Evolutionary conservation across 352 stramenopile genomes (phyloP), one percentile per base, ranked within the genome.

Genomic region (Globisporangium cylindrosporum): DNA sequence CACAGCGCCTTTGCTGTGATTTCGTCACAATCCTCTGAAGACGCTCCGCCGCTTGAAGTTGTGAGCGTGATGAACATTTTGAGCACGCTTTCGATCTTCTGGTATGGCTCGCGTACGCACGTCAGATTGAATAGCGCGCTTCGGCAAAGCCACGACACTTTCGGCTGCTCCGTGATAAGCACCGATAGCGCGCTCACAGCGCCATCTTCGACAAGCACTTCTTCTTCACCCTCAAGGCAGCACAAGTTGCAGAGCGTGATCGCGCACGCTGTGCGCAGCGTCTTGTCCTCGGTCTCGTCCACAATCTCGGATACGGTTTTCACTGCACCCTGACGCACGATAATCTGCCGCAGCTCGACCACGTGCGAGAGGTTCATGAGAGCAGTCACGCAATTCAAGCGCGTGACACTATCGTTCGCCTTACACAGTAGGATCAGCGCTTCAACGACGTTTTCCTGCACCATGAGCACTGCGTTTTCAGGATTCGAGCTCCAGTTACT

Each of bases 71-170:
- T 71, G 43, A 94, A 91, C 1, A 80, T 73, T 59, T 94, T 94
- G 55, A 94, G 71, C 2, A 94, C 85, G 41, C 69, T 86, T 72
- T 97, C 90, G 22, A 97, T 95, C 70, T 96, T 92, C 25, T 84
- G 75, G 67, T 96, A 97, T 2, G 89, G 90, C 55, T 91, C 80
- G 9, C 75, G 73, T 10, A 97, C 91, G 60, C 87, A 96, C 1
- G 90, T 97, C 20, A 97, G 74, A 54, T 97, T 97, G 77, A 94
- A 97, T 1, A 97, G 70, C 1, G 86, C 91, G 53, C 77, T 79
- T 6, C 86, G 75, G 34, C 86, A 96, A 12, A 96, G 81, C 38
- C 77, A 63, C 0, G 86, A 71, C 1, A 95, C 83, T 53, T 83
- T 82, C 22, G 79, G 76, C 24, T 87, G 83, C 56, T 94, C 80